Conservation (phyloP, 2,329 filamentous ascomycete genomes). For the Penicillium janthinellum region DNA sequence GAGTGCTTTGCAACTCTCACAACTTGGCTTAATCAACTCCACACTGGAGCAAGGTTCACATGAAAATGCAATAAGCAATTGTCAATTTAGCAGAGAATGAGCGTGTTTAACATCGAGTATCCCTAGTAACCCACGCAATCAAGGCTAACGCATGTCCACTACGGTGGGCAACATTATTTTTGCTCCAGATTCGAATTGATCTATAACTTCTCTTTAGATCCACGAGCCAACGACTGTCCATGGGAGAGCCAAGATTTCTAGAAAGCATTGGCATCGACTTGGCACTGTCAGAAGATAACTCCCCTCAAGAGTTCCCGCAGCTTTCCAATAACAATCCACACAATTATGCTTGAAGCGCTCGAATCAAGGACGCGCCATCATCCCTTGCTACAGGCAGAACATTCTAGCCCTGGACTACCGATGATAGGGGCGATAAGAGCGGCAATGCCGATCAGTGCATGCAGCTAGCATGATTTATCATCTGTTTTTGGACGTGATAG, state of each 20-base stretch:
- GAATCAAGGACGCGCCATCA: background rate
- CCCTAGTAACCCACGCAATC: too few species aligned
- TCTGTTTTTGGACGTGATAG: background rate
- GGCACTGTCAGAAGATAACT: background rate
- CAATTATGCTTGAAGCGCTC: background rate
- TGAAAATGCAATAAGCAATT: too few species aligned
- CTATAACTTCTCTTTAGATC: too few species aligned
- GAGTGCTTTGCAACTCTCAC: too few species aligned
- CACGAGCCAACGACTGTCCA: background rate
- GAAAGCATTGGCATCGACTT: constrained; percentile 9
- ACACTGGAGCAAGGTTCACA: too few species aligned
- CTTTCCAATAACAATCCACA: background rate
- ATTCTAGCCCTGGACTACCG: constrained; percentile 2
- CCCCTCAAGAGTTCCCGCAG: too few species aligned
- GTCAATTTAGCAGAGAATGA: too few species aligned
- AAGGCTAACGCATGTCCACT: too few species aligned
- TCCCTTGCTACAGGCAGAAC: constrained; percentile 6
- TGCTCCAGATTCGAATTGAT: too few species aligned
- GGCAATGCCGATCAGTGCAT: constrained; percentile 8
- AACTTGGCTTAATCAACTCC: too few species aligned
- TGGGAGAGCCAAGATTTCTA: constrained; percentile 14
- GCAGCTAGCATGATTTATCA: background rate
- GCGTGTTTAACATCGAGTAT: too few species aligned
- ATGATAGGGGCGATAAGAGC: background rate
- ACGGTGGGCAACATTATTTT: too few species aligned